phyloP scores from a whole-genome alignment of 129 eudicot genomes.

The Pulicaria dysenterica region DNA sequence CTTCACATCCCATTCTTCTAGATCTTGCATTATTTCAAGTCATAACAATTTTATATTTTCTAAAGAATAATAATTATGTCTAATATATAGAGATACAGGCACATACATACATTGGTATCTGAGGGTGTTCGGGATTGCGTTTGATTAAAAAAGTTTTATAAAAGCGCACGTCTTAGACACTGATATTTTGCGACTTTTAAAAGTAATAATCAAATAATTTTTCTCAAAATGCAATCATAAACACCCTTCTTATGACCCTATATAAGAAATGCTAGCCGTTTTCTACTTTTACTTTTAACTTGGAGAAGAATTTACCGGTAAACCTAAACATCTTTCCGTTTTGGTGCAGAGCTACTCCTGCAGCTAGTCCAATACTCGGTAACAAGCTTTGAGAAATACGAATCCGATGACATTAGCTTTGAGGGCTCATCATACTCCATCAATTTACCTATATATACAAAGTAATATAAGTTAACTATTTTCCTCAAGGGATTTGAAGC shows the following conservation, averaged over 20 bases:
- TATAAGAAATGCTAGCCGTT: no score
- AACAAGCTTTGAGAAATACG: conserved; percentile 73
- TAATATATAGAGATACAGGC: background rate
- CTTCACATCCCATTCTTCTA: background rate
- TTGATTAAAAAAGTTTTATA: no score
- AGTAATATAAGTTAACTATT: background rate
- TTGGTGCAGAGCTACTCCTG: conserved; percentile 41
- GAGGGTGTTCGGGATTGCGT: background rate
- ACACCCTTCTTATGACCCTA: no score
- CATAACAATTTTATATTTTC: background rate
- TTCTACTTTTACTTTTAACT: background rate
- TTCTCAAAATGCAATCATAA: no score
- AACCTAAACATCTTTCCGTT: background rate
- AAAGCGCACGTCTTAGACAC: no score
- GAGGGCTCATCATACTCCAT: conserved; percentile 79
- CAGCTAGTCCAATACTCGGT: conserved; percentile 77
- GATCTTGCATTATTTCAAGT: conserved; percentile 9
- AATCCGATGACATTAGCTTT: conserved; percentile 58
- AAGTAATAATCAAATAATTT: no score
- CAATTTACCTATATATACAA: conserved; percentile 47
- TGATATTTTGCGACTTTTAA: no score
- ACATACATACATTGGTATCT: background rate
- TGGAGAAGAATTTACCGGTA: conserved; percentile 11
- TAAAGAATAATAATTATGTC: conserved; percentile 5
- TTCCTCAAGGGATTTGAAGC: background rate